Base-by-base conservation (phyloP, 225 moss, liverwort and hornwort species). In the Sphagnum tenellum region DNA sequence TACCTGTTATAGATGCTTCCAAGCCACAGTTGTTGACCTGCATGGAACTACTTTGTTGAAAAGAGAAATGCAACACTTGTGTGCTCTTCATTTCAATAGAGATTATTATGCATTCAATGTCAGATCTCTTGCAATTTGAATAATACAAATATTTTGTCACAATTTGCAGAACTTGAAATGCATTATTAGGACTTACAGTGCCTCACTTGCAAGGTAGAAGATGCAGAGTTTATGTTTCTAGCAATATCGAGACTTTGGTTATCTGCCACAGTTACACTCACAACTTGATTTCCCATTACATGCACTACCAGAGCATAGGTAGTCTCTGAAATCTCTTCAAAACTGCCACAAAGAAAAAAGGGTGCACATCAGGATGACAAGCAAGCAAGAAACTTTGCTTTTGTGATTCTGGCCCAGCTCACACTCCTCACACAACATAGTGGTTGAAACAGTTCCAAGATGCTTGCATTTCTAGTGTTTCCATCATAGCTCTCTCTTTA, bases 291-390 rank as follows among this genome's bases (percentile, higher is more conserved):
- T 12, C 73, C 81, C 12, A 47, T 55, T 44, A 82, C 62, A 46
- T 47, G 68, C 44, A 96, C 79, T 60, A 90, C 89, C 58, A 90
- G 58, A 61, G 86, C 84, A 13, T 96, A 96, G 5, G 92, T 89
- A n/a, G 86, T 86, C 71, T 89, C 88, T 1, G 96, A 78, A 44
- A 92, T 55, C 78, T 90, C 92, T 13, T 61, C 61, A 62, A 96
- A 92, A 66, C 95, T 96, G 82, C 77, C 29, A 75, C 60, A 53
- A 63, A 44, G 47, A 49, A 47, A 12, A 3, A 56, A 54, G 66
- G 9, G 52, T 50, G 50, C 53, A 9, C 54, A 4, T 12, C 4
- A 64, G 13, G 29, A 46, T 3, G 64, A 53, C n/a, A 44, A 60
- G 55, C 3, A 48, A n/a, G 56, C 49, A 7, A 46, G 12, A n/a